A percentile compares a stretch with the other conserved stretches of the same genome.
Conservation (phyloP, 768 basidiomycete species). For the Boletellus sp. region DNA sequence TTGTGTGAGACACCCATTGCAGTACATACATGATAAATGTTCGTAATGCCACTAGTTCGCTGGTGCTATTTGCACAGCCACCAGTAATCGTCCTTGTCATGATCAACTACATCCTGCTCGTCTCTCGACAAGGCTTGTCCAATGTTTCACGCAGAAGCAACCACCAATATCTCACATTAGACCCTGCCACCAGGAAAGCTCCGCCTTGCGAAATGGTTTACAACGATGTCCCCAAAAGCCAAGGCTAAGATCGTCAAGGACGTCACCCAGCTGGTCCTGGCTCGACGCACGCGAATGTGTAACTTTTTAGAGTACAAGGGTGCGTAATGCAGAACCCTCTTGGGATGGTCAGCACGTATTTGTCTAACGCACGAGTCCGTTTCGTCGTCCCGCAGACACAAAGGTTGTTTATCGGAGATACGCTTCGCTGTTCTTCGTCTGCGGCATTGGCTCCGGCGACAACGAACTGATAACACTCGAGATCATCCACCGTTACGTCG, state of each 20-base stretch:
- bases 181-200: conserved; percentile 66
- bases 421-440: conserved; percentile 93
- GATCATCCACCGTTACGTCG: conserved; percentile 91
- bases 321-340: conserved; percentile 27
- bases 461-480: conserved; percentile 92
- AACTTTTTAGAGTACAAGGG: conserved; percentile 98
- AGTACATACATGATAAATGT: not conserved
- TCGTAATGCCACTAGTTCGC: not conserved
- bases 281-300: conserved; percentile 86
- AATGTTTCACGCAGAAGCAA: conserved; percentile 4
- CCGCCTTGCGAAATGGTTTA: conserved; percentile 94
- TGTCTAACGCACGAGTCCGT: not conserved
- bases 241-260: conserved; percentile 95
- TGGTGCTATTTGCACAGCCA: conserved; percentile 24
- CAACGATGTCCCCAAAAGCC: conserved; percentile 72
- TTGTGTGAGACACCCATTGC: not conserved
- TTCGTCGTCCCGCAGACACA: conserved; percentile 43
- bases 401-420: conserved; percentile 95
- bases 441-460: conserved; percentile 76
- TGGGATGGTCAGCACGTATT: conserved; percentile 26
- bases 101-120: conserved; percentile 92
- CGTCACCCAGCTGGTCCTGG: conserved; percentile 88
- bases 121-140: conserved; percentile 82
- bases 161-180: conserved; percentile 9
- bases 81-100: conserved; percentile 34